Base-by-base conservation (phyloP, 768 basidiomycete species). In the Mycena pura region DNA sequence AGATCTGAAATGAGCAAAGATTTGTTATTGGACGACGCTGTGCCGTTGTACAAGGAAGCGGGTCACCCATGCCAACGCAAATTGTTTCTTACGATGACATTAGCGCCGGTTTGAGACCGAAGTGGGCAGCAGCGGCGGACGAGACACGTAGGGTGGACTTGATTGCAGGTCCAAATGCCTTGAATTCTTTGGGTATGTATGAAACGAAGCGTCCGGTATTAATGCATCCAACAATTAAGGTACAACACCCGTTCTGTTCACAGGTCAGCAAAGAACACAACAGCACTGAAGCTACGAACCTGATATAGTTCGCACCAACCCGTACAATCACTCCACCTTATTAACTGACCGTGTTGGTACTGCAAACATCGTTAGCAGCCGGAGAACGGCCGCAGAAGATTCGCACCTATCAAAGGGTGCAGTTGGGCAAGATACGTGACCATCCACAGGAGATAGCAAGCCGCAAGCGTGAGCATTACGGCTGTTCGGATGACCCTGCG, bases 361-460 rank as follows among this genome's bases (percentile, higher is more conserved):
- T 62, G 41, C 40, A 29, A 9, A 28, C 15, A 9, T 27, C n/a
- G 31, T 55, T 5, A 55, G 17, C 3, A 32, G n/a, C n/a, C 36
- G 11, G 50, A 13, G 19, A 15, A 31, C 19, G 21, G 41, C 14
- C 7, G 14, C 6, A 22, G 24, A 22, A 14, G n/a, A 77, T n/a
- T n/a, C 86, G 62, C 65, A 96, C 96, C 78, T 70, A 96, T 88
- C 49, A 99, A 82, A 34, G 96, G 96, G 71, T 98, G 88, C 49
- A 97, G 75, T 72, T 99, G 96, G 1, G 95, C 95, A 73, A 97
- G 82, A 76, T 96, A 99, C n/a, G 96, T 95, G 70, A 96, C 86
- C 78, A 90, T 90, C 96, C 96, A 99, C 88, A 98, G 89, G 68
- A 99, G 85, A 79, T 95, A 99, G 76, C 93, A 96, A 55, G 85